Conservation (phyloP, 192 early-diverging fungal species). For the Podila epicladia region DNA sequence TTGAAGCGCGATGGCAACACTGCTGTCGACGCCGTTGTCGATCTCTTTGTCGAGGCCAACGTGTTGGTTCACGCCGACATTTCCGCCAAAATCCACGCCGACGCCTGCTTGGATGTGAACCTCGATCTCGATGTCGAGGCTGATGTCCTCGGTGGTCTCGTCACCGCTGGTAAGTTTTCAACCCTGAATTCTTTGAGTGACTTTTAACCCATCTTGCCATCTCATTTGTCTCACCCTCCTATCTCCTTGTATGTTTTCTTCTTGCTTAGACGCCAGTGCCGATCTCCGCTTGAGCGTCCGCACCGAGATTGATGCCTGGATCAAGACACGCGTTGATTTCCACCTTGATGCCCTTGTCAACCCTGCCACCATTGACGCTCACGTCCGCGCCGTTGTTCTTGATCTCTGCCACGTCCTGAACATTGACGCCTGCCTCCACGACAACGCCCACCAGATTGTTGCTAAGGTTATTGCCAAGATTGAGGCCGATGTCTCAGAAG, state of each 20-base stretch:
- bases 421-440: conserved; percentile 9
- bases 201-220: background rate
- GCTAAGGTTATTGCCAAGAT: conserved; percentile 24
- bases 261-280: background rate
- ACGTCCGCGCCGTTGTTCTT: conserved; percentile 6
- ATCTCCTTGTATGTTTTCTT: background rate
- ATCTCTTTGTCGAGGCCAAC: conserved; percentile 15
- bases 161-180: conserved; percentile 2
- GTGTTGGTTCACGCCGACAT: conserved; percentile 4
- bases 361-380: conserved; percentile 13
- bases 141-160: conserved; percentile 27
- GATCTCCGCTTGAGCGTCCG: conserved; percentile 22
- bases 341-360: conserved; percentile 15
- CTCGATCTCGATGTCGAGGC: conserved; percentile 10
- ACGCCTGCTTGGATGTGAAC: conserved; percentile 38
- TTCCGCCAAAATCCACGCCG: conserved; percentile 11
- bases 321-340: conserved; percentile 23
- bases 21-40: conserved; percentile 16
- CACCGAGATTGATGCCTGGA: conserved; percentile 12
- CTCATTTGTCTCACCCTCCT: background rate
- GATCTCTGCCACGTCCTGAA: conserved; percentile 16
- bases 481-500: conserved; percentile 5
- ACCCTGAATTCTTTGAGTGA: background rate
- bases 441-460: conserved; percentile 21
- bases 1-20: conserved; percentile 9